These are phyloP conservation scores for Claviceps sp. DNA, from an alignment of 2,329 filamentous ascomycete genomes.

Conservation along the genomic window DNA sequence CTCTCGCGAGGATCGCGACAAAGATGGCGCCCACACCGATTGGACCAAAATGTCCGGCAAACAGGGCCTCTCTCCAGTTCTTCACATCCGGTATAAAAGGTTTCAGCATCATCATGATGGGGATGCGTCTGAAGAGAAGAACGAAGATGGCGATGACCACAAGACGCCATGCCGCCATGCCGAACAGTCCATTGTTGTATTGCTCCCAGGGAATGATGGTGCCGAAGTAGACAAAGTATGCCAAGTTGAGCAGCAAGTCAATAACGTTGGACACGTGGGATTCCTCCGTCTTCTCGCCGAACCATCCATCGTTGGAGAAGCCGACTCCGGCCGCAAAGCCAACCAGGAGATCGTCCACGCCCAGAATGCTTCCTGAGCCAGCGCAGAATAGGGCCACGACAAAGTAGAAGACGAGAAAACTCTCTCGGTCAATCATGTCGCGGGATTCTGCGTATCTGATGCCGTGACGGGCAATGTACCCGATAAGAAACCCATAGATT, in stretches of 20 bases:
- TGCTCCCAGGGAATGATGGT: conserved; percentile 94
- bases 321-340: conserved; percentile 95
- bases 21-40: conserved; percentile 97
- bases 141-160: conserved; percentile 91
- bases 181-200: conserved; percentile 64
- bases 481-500: conserved; percentile 73
- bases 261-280: conserved; percentile 99
- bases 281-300: conserved; percentile 94
- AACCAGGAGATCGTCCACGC: conserved; percentile 85
- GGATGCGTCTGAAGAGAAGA: conserved; percentile 88
- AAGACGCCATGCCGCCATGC: conserved; percentile 74
- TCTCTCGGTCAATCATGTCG: conserved; percentile 86
- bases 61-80: conserved; percentile 93
- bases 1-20: conserved; percentile 79
- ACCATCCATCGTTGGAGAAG: conserved; percentile 99
- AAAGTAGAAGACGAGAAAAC: conserved; percentile 97
- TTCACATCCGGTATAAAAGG: conserved; percentile 93
- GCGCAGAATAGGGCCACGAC: conserved; percentile 91
- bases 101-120: conserved; percentile 83
- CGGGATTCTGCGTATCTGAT: conserved; percentile 78
- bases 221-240: conserved; percentile 96
- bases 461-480: conserved; percentile 79
- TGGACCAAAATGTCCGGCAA: conserved; percentile 93
- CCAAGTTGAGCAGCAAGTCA: conserved; percentile 88
- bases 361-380: conserved; percentile 80